phyloP scores from a whole-genome alignment of 768 basidiomycete species.

The Termitomyces titanicus region DNA sequence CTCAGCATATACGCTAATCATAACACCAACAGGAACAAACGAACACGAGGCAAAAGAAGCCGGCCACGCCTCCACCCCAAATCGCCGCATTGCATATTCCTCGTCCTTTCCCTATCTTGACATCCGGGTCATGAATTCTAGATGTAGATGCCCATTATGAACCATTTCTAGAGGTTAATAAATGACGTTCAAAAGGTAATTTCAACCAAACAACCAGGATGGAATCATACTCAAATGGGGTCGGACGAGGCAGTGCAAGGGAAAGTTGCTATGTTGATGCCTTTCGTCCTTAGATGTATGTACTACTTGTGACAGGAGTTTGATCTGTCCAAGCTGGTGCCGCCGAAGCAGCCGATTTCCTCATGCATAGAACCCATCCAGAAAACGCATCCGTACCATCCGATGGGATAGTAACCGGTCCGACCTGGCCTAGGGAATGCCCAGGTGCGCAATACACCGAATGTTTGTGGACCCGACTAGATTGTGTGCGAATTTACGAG shows the following conservation, averaged over 20 bases:
- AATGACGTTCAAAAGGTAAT: background rate
- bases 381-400: background rate
- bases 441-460: too few species aligned
- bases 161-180: background rate
- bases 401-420: background rate
- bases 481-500: background rate
- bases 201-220: background rate
- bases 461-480: too few species aligned
- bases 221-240: background rate
- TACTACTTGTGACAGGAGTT: too few species aligned
- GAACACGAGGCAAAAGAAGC: slow-evolving; percentile 14
- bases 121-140: background rate
- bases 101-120: background rate
- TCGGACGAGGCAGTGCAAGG: slow-evolving; percentile 10
- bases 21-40: slow-evolving; percentile 14
- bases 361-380: background rate
- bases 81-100: slow-evolving; percentile 4
- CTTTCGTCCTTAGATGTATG: background rate
- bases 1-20: slow-evolving; percentile 17
- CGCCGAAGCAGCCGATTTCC: too few species aligned
- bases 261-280: background rate
- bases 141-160: background rate
- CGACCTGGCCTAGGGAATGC: too few species aligned
- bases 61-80: background rate
- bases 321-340: background rate